Conservation (phyloP, 1,284 basidiomycete species). For the Microbotryomycetes sp. region DNA sequence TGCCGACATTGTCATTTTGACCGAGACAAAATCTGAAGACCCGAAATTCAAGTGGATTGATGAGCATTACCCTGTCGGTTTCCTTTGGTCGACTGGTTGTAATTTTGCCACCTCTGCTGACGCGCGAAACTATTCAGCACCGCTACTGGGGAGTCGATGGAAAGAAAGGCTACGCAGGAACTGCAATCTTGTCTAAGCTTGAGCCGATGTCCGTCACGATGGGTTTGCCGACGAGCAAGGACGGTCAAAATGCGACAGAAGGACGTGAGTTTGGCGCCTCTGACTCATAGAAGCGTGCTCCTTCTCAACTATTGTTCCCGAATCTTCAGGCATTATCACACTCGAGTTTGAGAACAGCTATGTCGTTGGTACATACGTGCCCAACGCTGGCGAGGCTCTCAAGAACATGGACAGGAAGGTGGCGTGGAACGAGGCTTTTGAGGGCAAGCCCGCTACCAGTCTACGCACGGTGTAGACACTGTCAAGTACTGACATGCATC, state of each 20-base stretch:
- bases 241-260: slow-evolving; percentile 12
- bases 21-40: slow-evolving; percentile 64
- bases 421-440: slow-evolving; percentile 68
- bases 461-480: no score
- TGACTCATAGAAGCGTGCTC: background rate
- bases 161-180: slow-evolving; percentile 77
- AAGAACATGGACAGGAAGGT: slow-evolving; percentile 73
- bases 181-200: slow-evolving; percentile 70
- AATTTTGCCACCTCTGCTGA: background rate
- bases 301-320: background rate
- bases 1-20: slow-evolving; percentile 68
- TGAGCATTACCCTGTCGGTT: slow-evolving; percentile 29
- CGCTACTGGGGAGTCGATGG: slow-evolving; percentile 62
- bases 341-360: slow-evolving; percentile 68
- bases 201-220: slow-evolving; percentile 57
- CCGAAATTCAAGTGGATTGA: slow-evolving; percentile 24
- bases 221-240: slow-evolving; percentile 53
- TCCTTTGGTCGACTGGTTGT: background rate
- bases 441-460: slow-evolving; percentile 37
- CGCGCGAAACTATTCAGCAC: no score
- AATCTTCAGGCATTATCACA: slow-evolving; percentile 55
- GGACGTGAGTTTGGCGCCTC: slow-evolving; percentile 8
- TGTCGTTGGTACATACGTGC: slow-evolving; percentile 69
- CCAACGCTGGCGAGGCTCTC: slow-evolving; percentile 73
- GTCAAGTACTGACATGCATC: no score